Conservation (phyloP, 495 filamentous ascomycete species). For the Xylaria grammica region DNA sequence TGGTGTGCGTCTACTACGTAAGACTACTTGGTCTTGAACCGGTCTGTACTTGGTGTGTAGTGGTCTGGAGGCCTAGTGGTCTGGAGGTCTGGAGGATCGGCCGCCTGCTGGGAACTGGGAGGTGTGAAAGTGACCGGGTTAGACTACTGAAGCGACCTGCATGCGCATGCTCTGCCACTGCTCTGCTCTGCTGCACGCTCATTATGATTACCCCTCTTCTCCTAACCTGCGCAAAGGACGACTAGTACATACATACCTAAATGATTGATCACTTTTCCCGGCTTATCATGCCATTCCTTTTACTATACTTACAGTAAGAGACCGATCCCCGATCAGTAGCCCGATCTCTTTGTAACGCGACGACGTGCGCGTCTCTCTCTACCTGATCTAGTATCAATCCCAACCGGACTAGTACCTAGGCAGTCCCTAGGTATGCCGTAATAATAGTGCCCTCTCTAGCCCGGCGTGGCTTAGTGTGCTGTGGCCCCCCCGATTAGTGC, state of each 20-base stretch:
- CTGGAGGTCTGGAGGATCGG: background rate
- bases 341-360: too few relatives aligned
- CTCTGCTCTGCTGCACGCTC: background rate
- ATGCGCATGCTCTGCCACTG: background rate
- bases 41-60: background rate
- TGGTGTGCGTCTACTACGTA: too few relatives aligned
- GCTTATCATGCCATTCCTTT: slow-evolving; percentile 5
- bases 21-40: too few relatives aligned
- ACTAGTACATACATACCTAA: too few relatives aligned
- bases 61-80: background rate
- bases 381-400: too few relatives aligned
- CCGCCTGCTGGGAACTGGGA: slow-evolving; percentile 1
- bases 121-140: background rate
- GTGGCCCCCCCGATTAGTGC: background rate
- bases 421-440: too few relatives aligned
- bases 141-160: too few relatives aligned
- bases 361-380: too few relatives aligned
- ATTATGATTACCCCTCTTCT: slow-evolving; percentile 11
- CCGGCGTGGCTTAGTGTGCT: background rate
- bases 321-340: too few relatives aligned
- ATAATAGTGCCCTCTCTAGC: background rate
- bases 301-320: background rate
- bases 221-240: background rate
- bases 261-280: background rate
- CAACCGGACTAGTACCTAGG: too few relatives aligned